Evolutionary conservation across 202 grass and related monocot genomes (phyloP), one percentile per base, ranked within the genome.

Genomic region (Bolboschoenoplectus hybrid): DNA sequence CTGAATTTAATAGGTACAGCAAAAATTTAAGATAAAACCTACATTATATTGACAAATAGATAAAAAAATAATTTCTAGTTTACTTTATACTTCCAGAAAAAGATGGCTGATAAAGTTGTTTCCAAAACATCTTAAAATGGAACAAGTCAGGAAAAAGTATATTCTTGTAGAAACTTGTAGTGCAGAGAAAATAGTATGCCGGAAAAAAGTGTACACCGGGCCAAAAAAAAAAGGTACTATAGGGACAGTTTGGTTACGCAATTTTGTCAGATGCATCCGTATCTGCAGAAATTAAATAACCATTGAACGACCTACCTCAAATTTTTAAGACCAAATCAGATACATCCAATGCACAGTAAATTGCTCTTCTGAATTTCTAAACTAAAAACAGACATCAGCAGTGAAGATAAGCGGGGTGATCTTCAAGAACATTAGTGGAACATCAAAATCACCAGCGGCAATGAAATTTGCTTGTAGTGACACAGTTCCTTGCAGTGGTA

Each of bases 381-480:
- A 71, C 35, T 11, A 38, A 43, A 63, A 60, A 65, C 85, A 89
- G 86, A 88, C 53, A 13, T 91, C 88, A 14, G 88, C 82, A 3
- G 95, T 97, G 67, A 67, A 74, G 41, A 92, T 97, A 16, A 86
- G 88, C 72, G 65, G 85, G 72, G 87, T 98, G 32, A 40, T 69
- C 39, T 98, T 87, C 91, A 82, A 75, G 53, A 91, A 95, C 87
- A 95, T 97, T 89, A 87, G 41, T 55, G 95, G 93, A 9, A 93
- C 88, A 10, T 87, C 93, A 46, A 82, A 81, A 20, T 60, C 72
- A 6, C 84, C 89, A 0, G 85, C 91, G 35, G 95, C 91, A 0
- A 98, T 98, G 85, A 84, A 62, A 85, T 89, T 98, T 72, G 95
- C 95, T 0, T 98, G 95, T 90, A 93, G 95, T 81, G 93, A 97